Percentiles rank a stretch among this genome's conserved stretches.
Conservation (phyloP, 148 eudicot genomes). For the Rhododendron ferrugineum region DNA sequence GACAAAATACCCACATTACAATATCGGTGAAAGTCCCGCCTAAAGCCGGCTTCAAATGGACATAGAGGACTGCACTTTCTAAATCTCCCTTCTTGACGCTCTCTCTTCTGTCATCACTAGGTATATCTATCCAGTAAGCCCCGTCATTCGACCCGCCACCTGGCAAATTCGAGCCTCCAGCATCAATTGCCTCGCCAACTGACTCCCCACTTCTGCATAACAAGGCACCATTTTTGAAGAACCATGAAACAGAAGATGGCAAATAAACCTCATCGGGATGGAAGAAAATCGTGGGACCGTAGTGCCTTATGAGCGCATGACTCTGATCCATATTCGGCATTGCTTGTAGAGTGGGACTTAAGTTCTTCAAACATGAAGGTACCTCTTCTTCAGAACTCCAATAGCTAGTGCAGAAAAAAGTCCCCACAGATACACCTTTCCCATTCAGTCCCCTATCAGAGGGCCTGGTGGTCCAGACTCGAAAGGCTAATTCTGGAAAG, state of each 20-base stretch:
- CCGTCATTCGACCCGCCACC: slow-evolving; percentile 64
- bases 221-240: slow-evolving; percentile 63
- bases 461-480: slow-evolving; percentile 75
- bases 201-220: slow-evolving; percentile 36
- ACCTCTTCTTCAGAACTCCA: slow-evolving; percentile 40
- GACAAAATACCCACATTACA: slow-evolving; percentile 88
- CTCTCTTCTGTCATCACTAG: slow-evolving; percentile 39
- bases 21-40: slow-evolving; percentile 87
- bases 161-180: slow-evolving; percentile 71
- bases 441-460: slow-evolving; percentile 55
- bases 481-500: slow-evolving; percentile 31
- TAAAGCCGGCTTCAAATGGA: slow-evolving; percentile 80
- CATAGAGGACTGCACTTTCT: slow-evolving; percentile 60
- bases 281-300: slow-evolving; percentile 83
- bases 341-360: slow-evolving; percentile 27
- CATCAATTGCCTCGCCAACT: slow-evolving; percentile 47
- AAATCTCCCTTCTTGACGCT: slow-evolving; percentile 57
- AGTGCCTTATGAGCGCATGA: slow-evolving; percentile 68
- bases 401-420: slow-evolving; percentile 53
- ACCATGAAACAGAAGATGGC: slow-evolving; percentile 88
- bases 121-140: slow-evolving; percentile 78
- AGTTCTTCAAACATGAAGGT: slow-evolving; percentile 62
- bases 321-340: slow-evolving; percentile 83
- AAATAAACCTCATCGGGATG: slow-evolving; percentile 77
- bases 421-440: slow-evolving; percentile 66